These are phyloP conservation scores for Nitzschia palea DNA, from an alignment of 108 stramenopile species.

Conservation along the genomic window DNA sequence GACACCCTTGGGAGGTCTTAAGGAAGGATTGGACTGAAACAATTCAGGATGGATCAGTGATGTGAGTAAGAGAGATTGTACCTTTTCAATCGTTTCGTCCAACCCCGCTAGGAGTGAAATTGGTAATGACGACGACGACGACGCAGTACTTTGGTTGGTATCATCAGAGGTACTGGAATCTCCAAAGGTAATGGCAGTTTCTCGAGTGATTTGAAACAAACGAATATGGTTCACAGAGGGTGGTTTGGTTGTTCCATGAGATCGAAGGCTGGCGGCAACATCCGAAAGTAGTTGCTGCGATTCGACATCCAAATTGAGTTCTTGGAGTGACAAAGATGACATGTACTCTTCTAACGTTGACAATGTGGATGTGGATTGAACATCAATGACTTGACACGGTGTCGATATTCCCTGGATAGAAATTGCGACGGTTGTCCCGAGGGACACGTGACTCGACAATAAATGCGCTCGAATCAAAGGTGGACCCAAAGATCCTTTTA, in stretches of 20 bases:
- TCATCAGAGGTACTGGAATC: not conserved
- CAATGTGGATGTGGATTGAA: not conserved
- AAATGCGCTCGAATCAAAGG: slow-evolving; percentile 19
- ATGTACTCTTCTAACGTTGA: not conserved
- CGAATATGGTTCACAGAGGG: not conserved
- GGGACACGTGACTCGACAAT: not conserved
- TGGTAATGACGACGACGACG: not conserved
- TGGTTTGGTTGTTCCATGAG: not conserved
- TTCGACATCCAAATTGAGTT: not conserved
- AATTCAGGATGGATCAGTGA: slow-evolving; percentile 55
- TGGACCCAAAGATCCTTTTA: slow-evolving; percentile 11
- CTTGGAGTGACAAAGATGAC: slow-evolving; percentile 3
- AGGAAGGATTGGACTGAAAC: slow-evolving; percentile 30
- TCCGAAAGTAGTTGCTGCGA: not conserved
- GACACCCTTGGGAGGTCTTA: slow-evolving; percentile 69
- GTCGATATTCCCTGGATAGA: slow-evolving; percentile 18
- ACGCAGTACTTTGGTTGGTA: not conserved
- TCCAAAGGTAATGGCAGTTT: slow-evolving; percentile 14
- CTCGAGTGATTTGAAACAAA: slow-evolving; percentile 12
- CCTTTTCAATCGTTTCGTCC: slow-evolving; percentile 49
- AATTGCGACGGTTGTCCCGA: not conserved
- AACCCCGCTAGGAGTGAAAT: slow-evolving; percentile 59
- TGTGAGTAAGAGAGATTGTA: slow-evolving; percentile 50
- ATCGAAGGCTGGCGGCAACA: not conserved
- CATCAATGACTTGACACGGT: slow-evolving; percentile 2